Percentiles rank a stretch among this genome's conserved stretches.
phyloP scores from a whole-genome alignment of 495 filamentous ascomycete species.

The Saxophila tyrrhenica region DNA sequence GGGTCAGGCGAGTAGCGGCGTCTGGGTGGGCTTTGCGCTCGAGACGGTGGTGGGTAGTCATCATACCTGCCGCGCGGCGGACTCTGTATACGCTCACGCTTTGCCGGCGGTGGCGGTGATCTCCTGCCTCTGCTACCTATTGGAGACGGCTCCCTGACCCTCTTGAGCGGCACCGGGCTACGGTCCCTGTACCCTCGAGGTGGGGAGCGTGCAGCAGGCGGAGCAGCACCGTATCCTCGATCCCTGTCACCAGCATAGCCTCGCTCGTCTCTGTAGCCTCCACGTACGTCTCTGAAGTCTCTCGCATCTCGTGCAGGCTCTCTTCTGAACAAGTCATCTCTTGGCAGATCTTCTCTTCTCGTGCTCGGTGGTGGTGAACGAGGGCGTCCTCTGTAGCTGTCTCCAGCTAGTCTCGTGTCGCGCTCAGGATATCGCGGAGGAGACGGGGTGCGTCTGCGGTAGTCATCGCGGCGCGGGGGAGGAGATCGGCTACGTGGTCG shows the following conservation, averaged over 20 bases:
- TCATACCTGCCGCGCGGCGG: constrained; percentile 26
- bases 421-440: constrained; percentile 12
- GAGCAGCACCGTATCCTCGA: constrained; percentile 9
- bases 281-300: constrained; percentile 14
- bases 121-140: constrained; percentile 23
- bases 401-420: constrained; percentile 9
- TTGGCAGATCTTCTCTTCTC: constrained; percentile 18
- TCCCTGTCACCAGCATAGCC: constrained; percentile 3
- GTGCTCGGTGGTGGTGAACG: constrained; percentile 27
- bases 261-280: constrained; percentile 4
- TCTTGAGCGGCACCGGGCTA: constrained; percentile 28
- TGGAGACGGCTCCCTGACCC: constrained; percentile 27
- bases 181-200: constrained; percentile 23
- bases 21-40: constrained; percentile 4
- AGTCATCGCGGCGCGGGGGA: constrained; percentile 18
- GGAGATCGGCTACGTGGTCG: constrained; percentile 16
- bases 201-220: constrained; percentile 15
- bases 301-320: constrained; percentile 10
- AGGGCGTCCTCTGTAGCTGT: constrained; percentile 21
- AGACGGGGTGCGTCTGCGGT: constrained; percentile 7
- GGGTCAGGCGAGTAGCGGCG: constrained; percentile 23
- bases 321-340: constrained; percentile 18
- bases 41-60: constrained; percentile 10
- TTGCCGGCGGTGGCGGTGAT: constrained; percentile 23
- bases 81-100: constrained; percentile 26